Conservation (phyloP, 2,329 filamentous ascomycete species). For the Aspergillus carbonarius region DNA sequence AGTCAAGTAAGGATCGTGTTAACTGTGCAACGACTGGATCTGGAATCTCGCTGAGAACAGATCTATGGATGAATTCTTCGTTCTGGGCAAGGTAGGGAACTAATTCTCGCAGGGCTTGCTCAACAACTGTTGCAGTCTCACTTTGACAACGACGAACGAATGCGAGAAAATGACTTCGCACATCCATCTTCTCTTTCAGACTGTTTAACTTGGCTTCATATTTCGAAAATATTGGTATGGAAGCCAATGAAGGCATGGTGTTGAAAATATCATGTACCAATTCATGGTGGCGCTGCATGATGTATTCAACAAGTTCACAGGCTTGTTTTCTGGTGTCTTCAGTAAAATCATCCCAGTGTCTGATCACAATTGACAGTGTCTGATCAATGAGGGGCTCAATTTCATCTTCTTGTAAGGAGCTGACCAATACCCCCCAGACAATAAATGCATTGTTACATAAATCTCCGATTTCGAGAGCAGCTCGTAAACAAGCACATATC, state of each 20-base stretch:
- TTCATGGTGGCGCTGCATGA: conserved; percentile 63
- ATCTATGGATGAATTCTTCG: conserved; percentile 76
- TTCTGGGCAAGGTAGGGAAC: conserved; percentile 68
- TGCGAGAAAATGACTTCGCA: conserved; percentile 65
- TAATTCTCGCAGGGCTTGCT: conserved; percentile 77
- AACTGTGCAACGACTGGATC: conserved; percentile 70
- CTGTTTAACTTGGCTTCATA: conserved; percentile 65
- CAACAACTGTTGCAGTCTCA: conserved; percentile 82
- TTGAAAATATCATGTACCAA: conserved; percentile 67
- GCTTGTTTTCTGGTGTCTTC: conserved; percentile 60
- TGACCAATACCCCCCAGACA: conserved; percentile 80
- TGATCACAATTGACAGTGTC: conserved; percentile 81
- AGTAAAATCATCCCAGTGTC: conserved; percentile 73
- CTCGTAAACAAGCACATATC: conserved; percentile 90
- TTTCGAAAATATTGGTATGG: conserved; percentile 67
- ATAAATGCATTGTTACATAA: conserved; percentile 77
- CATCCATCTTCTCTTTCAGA: conserved; percentile 65
- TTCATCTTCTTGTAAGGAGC: conserved; percentile 72
- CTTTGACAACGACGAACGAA: conserved; percentile 74
- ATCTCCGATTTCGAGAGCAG: conserved; percentile 71
- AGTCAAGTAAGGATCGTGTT: conserved; percentile 78
- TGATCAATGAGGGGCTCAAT: conserved; percentile 79
- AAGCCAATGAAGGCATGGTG: conserved; percentile 73
- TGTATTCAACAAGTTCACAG: conserved; percentile 60
- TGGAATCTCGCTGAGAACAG: conserved; percentile 79